Evolutionary conservation across 371 early-diverging fungal species (phyloP).

Genomic region (Mucor racemosus): DNA sequence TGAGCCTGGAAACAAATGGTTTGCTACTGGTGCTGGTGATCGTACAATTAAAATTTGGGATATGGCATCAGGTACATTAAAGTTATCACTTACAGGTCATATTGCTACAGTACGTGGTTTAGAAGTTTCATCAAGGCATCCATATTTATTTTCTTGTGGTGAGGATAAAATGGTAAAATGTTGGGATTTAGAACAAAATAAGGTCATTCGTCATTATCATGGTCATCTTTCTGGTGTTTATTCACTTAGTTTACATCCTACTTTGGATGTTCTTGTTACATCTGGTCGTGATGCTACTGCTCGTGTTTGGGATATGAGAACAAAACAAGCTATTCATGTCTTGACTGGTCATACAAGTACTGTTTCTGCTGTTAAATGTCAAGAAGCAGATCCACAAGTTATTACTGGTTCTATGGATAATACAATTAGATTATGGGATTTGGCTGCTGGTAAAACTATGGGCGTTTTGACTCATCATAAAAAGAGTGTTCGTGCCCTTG

Average conservation of each 20-base stretch:
- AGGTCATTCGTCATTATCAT: constrained; percentile 97
- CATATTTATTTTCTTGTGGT: constrained; percentile 94
- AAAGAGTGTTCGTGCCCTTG: constrained; percentile 92
- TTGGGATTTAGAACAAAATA: constrained; percentile 98
- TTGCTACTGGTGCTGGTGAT: constrained; percentile 96
- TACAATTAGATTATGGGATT: constrained; percentile 94
- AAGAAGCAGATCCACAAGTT: constrained; percentile 96
- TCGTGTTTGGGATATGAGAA: constrained; percentile 98
- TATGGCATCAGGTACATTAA: constrained; percentile 94
- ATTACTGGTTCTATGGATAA: constrained; percentile 93
- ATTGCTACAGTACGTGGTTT: constrained; percentile 94
- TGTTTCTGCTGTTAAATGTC: constrained; percentile 85
- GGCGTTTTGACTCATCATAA: constrained; percentile 96
- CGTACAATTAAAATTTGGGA: constrained; percentile 99
- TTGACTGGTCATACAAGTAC: constrained; percentile 90
- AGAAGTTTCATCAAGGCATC: constrained; percentile 92
- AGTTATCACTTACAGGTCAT: constrained; percentile 95
- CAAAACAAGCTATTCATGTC: constrained; percentile 91
- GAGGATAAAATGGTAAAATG: constrained; percentile 98
- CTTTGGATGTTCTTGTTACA: constrained; percentile 91
- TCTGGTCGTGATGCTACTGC: constrained; percentile 95
- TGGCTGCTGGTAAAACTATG: constrained; percentile 95
- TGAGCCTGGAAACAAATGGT: constrained; percentile 96
- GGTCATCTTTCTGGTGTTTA: constrained; percentile 96
- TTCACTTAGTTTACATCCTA: constrained; percentile 89